Evolutionary conservation across 2,329 filamentous ascomycete genomes (phyloP), one percentile per base, ranked within the genome.

Genomic region (Xylaria digitata): DNA sequence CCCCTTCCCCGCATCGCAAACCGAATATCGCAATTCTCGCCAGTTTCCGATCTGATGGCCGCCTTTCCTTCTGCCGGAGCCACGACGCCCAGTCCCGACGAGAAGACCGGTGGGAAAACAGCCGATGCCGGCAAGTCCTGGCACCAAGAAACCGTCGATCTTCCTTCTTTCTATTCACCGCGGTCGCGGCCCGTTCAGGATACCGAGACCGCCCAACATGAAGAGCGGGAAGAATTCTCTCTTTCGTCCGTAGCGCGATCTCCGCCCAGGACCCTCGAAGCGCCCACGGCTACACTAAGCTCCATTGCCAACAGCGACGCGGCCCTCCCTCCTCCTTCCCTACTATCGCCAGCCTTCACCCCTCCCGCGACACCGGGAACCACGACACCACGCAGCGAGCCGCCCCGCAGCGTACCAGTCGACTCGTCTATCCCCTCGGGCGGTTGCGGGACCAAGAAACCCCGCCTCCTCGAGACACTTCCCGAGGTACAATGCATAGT

Each of bases 401-500:
- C 69, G 30, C 83, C 86, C 13, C 86, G 83, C 54, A 82, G 86
- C 66, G 82, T 89, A 7, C 86, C 86, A 1, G 87, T 90, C 46
- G 88, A 90, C 76, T 89, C 86, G 72, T 86, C 84, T 17, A 77
- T 85, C 3, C 83, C 85, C 0, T 82, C 82, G 0, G 87, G 87
- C 56, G 87, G 87, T 55, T 90, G 87, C 71, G 87, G 87, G 32
- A 81, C 83, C 58, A 90, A 89, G 77, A 84, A 86, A 37, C 93
- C 93, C 0, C 89, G 88, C 66, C 84, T 97, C 23, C 87, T 97
- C 6, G 85, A 91, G 71, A 87, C 84, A 15, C 84, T 98, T 1
- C 96, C 95, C 7, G 82, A 92, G 26, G 95, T 99, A n/a, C 90
- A 93, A 78, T 99, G 96, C 82, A 89, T 96, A 71, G 96, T 98